Base-by-base conservation (phyloP, 1,284 basidiomycete species). In the Ustilago curta region DNA sequence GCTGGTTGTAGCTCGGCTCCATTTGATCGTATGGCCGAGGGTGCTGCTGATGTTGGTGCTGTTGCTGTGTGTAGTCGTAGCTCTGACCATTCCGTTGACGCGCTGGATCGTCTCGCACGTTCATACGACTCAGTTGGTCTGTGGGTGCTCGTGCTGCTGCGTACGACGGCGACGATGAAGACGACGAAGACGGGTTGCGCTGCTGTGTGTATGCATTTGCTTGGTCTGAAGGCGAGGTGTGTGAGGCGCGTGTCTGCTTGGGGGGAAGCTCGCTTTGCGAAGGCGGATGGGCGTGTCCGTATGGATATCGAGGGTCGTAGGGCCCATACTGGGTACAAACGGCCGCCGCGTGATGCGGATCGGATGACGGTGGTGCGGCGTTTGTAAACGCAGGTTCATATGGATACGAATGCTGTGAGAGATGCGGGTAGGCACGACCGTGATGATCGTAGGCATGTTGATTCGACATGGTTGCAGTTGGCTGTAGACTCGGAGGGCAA, bases 241-340 rank as follows among this genome's bases (percentile, higher is more conserved):
- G 8, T n/a, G 58, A 27, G 2, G 7, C 5, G 9, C 21, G 57
- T 19, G 56, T 29, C 29, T 60, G 61, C 3, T 56, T 12, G 9
- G 48, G 40, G 29, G 14, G 6, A 2, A 11, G 11, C 4, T 14
- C 43, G 18, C 53, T 39, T 5, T 52, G 52, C 23, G 51, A 40
- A 9, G 62, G 40, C 2, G 51, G 35, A 31, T n/a, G 21, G n/a
- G 55, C 18, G 1, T 51, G 51, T 11, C 56, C 51, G 37, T 66
- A 62, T 19, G 63, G 59, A n/a, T 50, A 64, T 31, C 57, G 65
- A 49, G 70, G 70, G n/a, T 73, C 70, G 21, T 73, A 73, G 8
- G 70, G 49, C 0, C 61, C 60, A 29, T 73, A 69, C 19, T 64
- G 57, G 0, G 65, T 57, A 32, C 58, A 61, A 35, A 61, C 49